phyloP scores from a whole-genome alignment of 176 grass and related monocot genomes.

The Ampelocalamus luodianensis region DNA sequence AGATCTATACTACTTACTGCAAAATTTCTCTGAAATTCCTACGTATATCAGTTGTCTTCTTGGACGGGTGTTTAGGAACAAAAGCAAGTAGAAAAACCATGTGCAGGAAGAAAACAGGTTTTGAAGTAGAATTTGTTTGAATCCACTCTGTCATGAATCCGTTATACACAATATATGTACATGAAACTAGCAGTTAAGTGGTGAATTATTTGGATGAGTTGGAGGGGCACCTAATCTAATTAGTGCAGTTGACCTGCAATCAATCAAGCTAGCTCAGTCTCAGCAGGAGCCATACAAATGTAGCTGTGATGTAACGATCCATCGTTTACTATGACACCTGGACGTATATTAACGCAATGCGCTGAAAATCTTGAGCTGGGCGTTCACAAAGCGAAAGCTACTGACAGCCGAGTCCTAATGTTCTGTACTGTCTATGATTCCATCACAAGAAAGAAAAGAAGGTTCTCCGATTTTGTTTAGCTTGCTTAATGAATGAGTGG shows the following conservation, averaged over 20 bases:
- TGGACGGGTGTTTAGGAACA: too few relatives aligned
- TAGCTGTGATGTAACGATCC: neutral
- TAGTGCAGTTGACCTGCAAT: neutral
- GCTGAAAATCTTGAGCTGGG: constrained; percentile 16
- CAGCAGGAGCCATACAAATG: neutral
- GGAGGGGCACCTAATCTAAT: neutral
- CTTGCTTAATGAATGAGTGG: neutral
- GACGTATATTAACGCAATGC: neutral
- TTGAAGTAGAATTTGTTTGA: too few relatives aligned
- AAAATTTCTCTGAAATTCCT: too few relatives aligned
- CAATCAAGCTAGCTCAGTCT: neutral
- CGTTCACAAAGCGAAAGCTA: constrained; percentile 45
- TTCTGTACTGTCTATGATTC: neutral
- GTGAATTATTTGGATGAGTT: neutral
- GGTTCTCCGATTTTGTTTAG: neutral
- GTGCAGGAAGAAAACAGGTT: too few relatives aligned
- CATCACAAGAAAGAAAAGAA: neutral
- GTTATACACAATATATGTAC: too few relatives aligned
- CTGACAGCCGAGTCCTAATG: neutral
- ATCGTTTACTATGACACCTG: neutral
- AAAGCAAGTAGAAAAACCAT: too few relatives aligned
- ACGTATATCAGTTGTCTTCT: too few relatives aligned
- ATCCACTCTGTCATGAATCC: too few relatives aligned
- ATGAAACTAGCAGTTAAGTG: too few relatives aligned
- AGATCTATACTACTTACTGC: too few relatives aligned